These are phyloP conservation scores for Gossypium turneri DNA, from an alignment of 345 rosid species.

Conservation along the genomic window DNA sequence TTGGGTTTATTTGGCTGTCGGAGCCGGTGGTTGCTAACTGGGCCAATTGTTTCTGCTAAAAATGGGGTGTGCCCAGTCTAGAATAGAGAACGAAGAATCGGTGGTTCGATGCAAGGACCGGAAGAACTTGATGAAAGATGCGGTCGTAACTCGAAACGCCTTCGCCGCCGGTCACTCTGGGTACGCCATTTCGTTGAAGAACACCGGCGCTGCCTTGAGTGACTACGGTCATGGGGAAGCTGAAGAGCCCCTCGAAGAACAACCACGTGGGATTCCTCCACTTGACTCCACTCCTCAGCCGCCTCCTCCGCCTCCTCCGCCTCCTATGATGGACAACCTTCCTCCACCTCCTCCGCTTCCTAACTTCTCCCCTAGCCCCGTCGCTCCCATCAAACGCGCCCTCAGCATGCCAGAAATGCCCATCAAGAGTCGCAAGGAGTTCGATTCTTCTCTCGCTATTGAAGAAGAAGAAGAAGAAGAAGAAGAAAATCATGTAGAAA, in stretches of 20 bases:
- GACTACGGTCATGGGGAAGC: slow-evolving; percentile 89
- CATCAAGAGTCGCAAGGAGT: slow-evolving; percentile 27
- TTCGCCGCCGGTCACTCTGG: slow-evolving; percentile 85
- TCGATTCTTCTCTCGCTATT: slow-evolving; percentile 41
- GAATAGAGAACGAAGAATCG: slow-evolving; percentile 80
- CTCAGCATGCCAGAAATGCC: slow-evolving; percentile 60
- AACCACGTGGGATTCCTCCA: slow-evolving; percentile 28
- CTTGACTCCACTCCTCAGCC: slow-evolving; percentile 39
- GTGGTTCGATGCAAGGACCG: slow-evolving; percentile 86
- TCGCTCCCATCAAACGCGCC: slow-evolving; percentile 63
- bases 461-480: slow-evolving; percentile 39
- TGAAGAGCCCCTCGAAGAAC: slow-evolving; percentile 26
- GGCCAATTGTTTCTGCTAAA: not conserved
- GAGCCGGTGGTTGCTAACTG: not conserved
- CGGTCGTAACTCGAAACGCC: slow-evolving; percentile 68
- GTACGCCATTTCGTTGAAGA: slow-evolving; percentile 66
- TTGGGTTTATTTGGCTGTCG: not conserved
- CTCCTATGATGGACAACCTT: slow-evolving; percentile 47
- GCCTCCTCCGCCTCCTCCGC: slow-evolving; percentile 58
- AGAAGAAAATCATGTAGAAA: slow-evolving; percentile 23
- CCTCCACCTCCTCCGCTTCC: slow-evolving; percentile 86
- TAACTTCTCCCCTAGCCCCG: slow-evolving; percentile 70
- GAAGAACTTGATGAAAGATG: slow-evolving; percentile 73
- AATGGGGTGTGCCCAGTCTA: slow-evolving; percentile 97
- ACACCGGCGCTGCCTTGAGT: slow-evolving; percentile 86